Evolutionary conservation across 257 asterid species (phyloP), one percentile per base, ranked within the genome.

Genomic region (Anisodus tanguticus): DNA sequence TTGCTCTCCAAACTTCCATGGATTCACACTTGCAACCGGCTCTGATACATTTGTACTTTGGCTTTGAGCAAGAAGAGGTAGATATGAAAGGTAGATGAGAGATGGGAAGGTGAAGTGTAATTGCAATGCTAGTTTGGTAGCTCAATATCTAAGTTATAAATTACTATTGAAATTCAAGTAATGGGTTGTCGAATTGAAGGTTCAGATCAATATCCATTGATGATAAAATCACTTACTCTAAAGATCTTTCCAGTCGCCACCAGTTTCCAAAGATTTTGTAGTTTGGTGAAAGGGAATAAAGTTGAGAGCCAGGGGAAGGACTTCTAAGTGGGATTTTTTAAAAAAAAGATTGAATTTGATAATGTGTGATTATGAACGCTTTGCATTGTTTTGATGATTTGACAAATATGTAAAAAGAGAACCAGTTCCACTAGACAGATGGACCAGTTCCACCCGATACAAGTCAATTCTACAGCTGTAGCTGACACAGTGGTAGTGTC

Each of bases 71-170:
- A 55, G 7, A 55, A 15, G n/a, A 55, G 35, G 79, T 70, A 70
- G 37, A 70, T 43, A 9, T 8, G 55, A 9, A 16, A 70, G 55
- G 16, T 41, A 17, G 26, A 70, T 4, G 78, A 69, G 37, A 2
- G 16, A 70, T 70, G 31, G 58, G 58, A 71, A 71, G 79, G 55
- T 43, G 79, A n/a, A 70, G 35, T n/a, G 10, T 4, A 71, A n/a
- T 70, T 70, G 35, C 47, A 70, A 71, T 17, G 35, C 57, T 49
- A 17, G 15, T 69, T 69, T 17, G 31, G 53, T 70, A 41, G 79
- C 57, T 43, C 53, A 17, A 70, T 43, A 17, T 70, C 39, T 9
- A 9, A 71, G 58, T 9, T 45, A 41, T 39, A 16, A 70, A 9
- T 45, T 43, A 4, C 37, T 17, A 6, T 7, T 3, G 8, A 8